phyloP scores from a whole-genome alignment of 352 stramenopile species.

The Pythium chondricola region DNA sequence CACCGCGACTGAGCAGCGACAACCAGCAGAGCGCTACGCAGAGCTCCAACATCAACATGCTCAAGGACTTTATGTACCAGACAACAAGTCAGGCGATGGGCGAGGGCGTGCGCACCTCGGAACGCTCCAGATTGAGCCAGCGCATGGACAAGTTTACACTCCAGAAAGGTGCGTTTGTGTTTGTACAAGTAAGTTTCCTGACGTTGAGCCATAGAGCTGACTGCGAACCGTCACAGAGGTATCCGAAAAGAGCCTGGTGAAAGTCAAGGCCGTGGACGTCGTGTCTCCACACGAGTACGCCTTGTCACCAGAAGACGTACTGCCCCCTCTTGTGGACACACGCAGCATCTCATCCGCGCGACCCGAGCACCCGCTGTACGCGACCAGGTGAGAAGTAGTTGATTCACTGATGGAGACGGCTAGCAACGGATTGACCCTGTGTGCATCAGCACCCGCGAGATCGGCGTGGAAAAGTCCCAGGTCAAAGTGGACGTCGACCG shows the following conservation, averaged over 20 bases:
- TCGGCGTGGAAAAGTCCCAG: constrained; percentile 69
- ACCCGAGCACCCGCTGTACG: constrained; percentile 61
- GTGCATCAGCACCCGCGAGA: constrained; percentile 53
- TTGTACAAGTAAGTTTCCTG: neutral
- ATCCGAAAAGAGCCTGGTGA: constrained; percentile 40
- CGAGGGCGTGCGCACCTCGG: constrained; percentile 28
- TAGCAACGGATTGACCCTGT: too few species aligned
- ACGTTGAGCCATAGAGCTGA: too few species aligned
- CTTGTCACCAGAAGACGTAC: constrained; percentile 42
- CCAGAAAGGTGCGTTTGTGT: constrained; percentile 38
- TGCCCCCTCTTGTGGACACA: constrained; percentile 48
- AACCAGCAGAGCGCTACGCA: constrained; percentile 24
- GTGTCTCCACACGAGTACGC: constrained; percentile 42
- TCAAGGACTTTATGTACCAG: constrained; percentile 81
- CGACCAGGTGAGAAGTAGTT: constrained; percentile 36
- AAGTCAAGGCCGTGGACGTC: constrained; percentile 49
- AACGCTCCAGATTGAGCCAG: constrained; percentile 59
- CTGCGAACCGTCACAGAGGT: constrained; percentile 61
- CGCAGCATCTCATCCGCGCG: constrained; percentile 53
- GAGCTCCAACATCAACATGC: neutral
- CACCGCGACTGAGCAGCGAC: constrained; percentile 30
- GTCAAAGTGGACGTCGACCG: constrained; percentile 67
- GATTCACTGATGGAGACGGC: neutral
- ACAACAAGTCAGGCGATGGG: constrained; percentile 53
- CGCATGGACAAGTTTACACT: constrained; percentile 71